These are phyloP conservation scores for Sordariomycetes sp. DNA, from an alignment of 2,329 filamentous ascomycete species.

Conservation along the genomic window DNA sequence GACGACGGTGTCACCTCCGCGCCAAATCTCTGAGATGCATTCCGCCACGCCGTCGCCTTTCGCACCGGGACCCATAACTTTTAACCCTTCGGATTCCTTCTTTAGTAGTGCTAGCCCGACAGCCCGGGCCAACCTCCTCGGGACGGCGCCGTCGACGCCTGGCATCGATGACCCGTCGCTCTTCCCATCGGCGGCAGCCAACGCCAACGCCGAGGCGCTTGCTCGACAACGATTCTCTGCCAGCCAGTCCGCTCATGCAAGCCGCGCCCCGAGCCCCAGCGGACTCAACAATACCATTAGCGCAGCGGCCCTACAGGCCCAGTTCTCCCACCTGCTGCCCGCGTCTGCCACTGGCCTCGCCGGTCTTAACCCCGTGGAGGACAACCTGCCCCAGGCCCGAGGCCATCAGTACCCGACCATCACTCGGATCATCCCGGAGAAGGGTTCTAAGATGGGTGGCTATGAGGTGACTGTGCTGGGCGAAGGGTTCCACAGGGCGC, in stretches of 20 bases:
- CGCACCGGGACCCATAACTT: conserved; percentile 29
- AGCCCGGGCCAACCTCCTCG: conserved; percentile 27
- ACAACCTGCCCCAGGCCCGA: conserved; percentile 12
- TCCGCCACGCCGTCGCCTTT: conserved; percentile 36
- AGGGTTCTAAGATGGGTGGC: conserved; percentile 71
- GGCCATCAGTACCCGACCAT: conserved; percentile 38
- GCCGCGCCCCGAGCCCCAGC: conserved; percentile 64
- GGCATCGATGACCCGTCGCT: conserved; percentile 47
- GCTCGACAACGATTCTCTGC: conserved; percentile 19
- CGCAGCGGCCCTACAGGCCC: conserved; percentile 10
- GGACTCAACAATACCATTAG: conserved; percentile 24
- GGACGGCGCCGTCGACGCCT: conserved; percentile 51
- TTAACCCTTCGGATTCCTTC: conserved; percentile 28
- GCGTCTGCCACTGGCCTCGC: background rate
- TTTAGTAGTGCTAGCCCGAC: conserved; percentile 23
- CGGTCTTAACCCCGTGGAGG: background rate
- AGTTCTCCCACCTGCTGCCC: conserved; percentile 15
- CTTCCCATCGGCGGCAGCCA: conserved; percentile 45
- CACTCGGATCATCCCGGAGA: conserved; percentile 69
- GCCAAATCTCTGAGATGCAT: conserved; percentile 15
- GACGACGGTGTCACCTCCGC: conserved; percentile 22
- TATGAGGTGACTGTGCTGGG: conserved; percentile 81
- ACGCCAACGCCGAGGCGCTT: conserved; percentile 12
- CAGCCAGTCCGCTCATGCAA: conserved; percentile 58
- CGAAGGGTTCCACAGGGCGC: conserved; percentile 59